These are phyloP conservation scores for Trichopus zeylanicus DNA, from an alignment of 116 monocot genomes.

Conservation along the genomic window DNA sequence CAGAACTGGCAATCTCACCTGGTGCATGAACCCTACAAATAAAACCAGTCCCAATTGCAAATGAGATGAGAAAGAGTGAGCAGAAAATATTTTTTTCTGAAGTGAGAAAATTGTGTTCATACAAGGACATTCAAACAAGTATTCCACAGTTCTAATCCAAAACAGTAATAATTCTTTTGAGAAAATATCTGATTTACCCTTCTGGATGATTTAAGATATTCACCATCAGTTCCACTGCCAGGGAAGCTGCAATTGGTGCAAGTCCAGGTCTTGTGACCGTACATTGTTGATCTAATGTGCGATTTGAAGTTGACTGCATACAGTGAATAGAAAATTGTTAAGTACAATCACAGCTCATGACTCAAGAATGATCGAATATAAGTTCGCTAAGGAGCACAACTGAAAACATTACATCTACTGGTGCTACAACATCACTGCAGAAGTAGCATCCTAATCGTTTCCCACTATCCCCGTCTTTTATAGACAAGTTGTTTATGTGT, in stretches of 20 bases:
- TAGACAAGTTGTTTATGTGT: slow-evolving; percentile 24
- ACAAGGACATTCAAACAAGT: too few species aligned
- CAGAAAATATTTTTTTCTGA: too few species aligned
- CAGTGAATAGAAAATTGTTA: neutral
- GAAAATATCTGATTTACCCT: slow-evolving; percentile 33
- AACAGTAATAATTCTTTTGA: neutral
- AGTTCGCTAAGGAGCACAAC: neutral
- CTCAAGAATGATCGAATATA: neutral
- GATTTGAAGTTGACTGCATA: slow-evolving; percentile 82
- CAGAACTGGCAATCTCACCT: slow-evolving; percentile 57
- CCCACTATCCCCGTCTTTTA: slow-evolving; percentile 12
- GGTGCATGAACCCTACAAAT: slow-evolving; percentile 69
- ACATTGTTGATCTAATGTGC: slow-evolving; percentile 94
- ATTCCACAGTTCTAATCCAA: neutral
- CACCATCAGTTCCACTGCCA: slow-evolving; percentile 78
- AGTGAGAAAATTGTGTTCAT: too few species aligned
- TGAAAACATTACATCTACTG: slow-evolving; percentile 68
- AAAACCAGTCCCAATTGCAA: neutral
- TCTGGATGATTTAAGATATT: slow-evolving; percentile 83
- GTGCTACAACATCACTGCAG: slow-evolving; percentile 97
- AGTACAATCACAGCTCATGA: neutral
- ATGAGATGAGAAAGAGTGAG: neutral
- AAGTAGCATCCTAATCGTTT: slow-evolving; percentile 92
- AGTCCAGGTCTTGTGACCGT: slow-evolving; percentile 93
- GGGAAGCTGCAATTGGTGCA: slow-evolving; percentile 85